phyloP scores from a whole-genome alignment of 208 protist species.

The Trypanosoma platydactyli region DNA sequence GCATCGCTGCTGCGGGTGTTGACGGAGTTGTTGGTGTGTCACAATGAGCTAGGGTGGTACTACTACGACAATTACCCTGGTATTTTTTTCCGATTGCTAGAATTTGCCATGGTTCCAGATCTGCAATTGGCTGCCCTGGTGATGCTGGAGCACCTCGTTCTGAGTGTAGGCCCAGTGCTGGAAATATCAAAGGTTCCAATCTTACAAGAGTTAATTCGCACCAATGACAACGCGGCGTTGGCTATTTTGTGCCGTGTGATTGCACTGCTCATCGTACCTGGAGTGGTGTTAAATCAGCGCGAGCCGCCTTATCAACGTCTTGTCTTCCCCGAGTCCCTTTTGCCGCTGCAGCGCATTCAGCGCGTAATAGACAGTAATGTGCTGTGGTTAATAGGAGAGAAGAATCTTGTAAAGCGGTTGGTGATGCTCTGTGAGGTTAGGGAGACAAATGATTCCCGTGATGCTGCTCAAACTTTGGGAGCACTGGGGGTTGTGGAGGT shows the following conservation, averaged over 20 bases:
- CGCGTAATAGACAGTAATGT: slow-evolving; percentile 84
- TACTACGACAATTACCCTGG: slow-evolving; percentile 78
- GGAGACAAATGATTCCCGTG: slow-evolving; percentile 26
- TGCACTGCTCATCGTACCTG: slow-evolving; percentile 67
- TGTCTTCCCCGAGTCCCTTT: slow-evolving; percentile 55
- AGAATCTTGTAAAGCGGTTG: slow-evolving; percentile 49
- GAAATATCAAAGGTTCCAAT: slow-evolving; percentile 66
- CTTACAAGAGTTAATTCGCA: slow-evolving; percentile 54
- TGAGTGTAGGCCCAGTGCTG: slow-evolving; percentile 69
- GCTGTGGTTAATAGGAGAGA: slow-evolving; percentile 69
- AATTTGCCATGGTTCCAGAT: slow-evolving; percentile 51
- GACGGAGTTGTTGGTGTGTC: slow-evolving; percentile 65
- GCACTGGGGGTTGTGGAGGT: background rate
- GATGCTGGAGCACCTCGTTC: slow-evolving; percentile 73
- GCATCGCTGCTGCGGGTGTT: slow-evolving; percentile 40
- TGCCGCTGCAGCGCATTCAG: slow-evolving; percentile 62
- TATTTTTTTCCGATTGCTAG: slow-evolving; percentile 72
- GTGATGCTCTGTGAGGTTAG: slow-evolving; percentile 69
- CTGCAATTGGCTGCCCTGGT: slow-evolving; percentile 34
- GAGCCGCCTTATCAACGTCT: slow-evolving; percentile 40
- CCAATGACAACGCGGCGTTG: slow-evolving; percentile 34
- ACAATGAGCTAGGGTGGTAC: slow-evolving; percentile 75
- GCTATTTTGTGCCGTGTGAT: slow-evolving; percentile 66
- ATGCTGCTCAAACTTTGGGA: background rate
- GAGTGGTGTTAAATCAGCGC: slow-evolving; percentile 42